Conservation (phyloP, 2,329 filamentous ascomycete species). For the Eutypa lata region DNA sequence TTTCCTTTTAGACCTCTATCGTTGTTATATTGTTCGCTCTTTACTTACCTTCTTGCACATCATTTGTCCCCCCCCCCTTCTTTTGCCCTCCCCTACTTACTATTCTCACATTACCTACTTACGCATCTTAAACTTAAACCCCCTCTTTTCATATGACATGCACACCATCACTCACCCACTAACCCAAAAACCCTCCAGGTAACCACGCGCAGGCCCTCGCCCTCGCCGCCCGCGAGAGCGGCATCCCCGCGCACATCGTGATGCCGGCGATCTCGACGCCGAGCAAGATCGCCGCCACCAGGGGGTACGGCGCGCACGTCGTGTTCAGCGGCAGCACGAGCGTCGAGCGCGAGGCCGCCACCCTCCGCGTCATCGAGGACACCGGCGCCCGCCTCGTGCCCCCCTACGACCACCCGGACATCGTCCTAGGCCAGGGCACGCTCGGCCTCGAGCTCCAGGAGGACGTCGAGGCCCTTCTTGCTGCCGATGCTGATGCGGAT, state of each 20-base stretch:
- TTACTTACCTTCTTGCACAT: background rate
- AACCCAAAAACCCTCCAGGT: conserved; percentile 48
- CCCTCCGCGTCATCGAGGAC: conserved; percentile 62
- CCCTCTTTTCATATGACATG: too few relatives aligned
- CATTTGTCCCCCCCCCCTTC: too few relatives aligned
- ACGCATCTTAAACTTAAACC: too few relatives aligned
- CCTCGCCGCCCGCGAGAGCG: conserved; percentile 71
- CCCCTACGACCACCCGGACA: conserved; percentile 89
- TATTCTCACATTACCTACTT: too few relatives aligned
- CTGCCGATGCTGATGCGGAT: conserved; percentile 16
- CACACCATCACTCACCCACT: conserved; percentile 4
- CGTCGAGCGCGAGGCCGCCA: conserved; percentile 75
- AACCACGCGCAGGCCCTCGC: conserved; percentile 94
- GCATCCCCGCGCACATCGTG: conserved; percentile 79
- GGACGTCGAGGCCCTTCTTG: conserved; percentile 61
- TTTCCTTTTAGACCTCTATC: background rate
- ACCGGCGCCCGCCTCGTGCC: conserved; percentile 80
- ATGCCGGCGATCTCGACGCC: conserved; percentile 85
- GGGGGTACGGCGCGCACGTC: conserved; percentile 72
- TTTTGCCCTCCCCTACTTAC: too few relatives aligned
- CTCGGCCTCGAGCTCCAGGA: conserved; percentile 76
- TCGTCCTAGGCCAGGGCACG: conserved; percentile 92
- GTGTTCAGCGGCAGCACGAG: conserved; percentile 80
- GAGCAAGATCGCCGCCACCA: conserved; percentile 83
- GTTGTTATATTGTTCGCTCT: background rate